phyloP scores from a whole-genome alignment of 2,329 filamentous ascomycete genomes.

The Alternaria atra region DNA sequence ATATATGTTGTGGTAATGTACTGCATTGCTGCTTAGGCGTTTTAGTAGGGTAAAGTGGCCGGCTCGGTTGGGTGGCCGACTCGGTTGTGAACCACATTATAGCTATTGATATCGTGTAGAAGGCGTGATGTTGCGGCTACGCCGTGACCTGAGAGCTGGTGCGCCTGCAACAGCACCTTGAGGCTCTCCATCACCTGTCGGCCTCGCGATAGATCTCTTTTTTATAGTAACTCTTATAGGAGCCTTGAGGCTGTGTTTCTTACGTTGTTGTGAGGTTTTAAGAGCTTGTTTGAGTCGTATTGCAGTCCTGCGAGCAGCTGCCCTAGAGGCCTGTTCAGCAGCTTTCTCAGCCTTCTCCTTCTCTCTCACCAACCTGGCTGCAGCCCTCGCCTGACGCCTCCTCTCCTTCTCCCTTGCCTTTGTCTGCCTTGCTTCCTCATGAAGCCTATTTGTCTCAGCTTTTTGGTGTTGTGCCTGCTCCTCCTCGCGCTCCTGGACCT shows the following conservation, averaged over 20 bases:
- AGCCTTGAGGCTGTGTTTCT: neutral
- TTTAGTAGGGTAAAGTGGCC: too few relatives aligned
- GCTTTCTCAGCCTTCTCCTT: slow-evolving; percentile 5
- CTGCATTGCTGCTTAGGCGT: too few relatives aligned
- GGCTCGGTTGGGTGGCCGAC: too few relatives aligned
- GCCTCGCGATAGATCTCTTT: neutral
- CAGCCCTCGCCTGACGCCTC: neutral
- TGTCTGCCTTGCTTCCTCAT: slow-evolving; percentile 1
- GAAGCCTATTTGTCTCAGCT: neutral
- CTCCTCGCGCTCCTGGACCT: neutral
- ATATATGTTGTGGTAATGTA: too few relatives aligned
- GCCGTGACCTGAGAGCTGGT: neutral
- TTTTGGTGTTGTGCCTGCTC: slow-evolving; percentile 4
- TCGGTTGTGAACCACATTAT: too few relatives aligned
- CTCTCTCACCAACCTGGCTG: neutral
- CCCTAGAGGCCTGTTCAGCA: neutral
- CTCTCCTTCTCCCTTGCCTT: neutral
- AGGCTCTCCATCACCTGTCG: neutral
- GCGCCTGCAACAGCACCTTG: neutral
- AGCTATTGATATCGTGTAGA: neutral
- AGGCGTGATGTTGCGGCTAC: neutral
- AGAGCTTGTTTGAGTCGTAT: neutral
- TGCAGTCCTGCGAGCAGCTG: neutral
- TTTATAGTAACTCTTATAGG: neutral
- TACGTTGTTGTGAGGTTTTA: neutral